Percentiles rank a stretch among this genome's conserved stretches.
phyloP scores from a whole-genome alignment of 2,329 filamentous ascomycete genomes.

The Fusarium ambrosium region DNA sequence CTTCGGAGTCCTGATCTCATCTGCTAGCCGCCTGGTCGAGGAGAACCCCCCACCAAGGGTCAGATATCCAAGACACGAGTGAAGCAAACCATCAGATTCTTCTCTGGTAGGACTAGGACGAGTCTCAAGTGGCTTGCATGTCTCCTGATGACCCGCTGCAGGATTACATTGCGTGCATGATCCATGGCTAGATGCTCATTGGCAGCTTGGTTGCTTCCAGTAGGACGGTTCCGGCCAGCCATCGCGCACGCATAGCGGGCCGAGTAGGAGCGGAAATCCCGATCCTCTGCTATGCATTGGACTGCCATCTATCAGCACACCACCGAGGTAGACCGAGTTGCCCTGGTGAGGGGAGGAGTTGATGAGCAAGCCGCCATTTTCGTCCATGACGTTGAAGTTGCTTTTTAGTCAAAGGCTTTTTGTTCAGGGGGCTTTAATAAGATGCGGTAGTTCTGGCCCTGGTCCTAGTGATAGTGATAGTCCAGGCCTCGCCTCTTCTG shows the following conservation, averaged over 20 bases:
- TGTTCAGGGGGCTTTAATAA: background rate
- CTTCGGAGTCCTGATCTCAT: background rate
- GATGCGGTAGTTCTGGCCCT: background rate
- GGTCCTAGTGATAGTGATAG: background rate
- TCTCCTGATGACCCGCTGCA: slow-evolving; percentile 17
- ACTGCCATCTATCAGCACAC: background rate
- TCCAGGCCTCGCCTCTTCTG: background rate
- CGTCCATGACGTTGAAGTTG: slow-evolving; percentile 1
- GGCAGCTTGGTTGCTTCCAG: slow-evolving; percentile 9
- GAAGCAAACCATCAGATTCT: background rate
- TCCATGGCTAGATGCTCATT: background rate
- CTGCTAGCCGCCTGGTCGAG: slow-evolving; percentile 5
- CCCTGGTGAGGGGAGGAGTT: background rate
- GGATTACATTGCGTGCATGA: slow-evolving; percentile 21
- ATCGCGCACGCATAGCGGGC: slow-evolving; percentile 1
- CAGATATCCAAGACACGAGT: background rate
- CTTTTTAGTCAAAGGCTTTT: slow-evolving; percentile 6
- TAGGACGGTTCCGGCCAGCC: background rate
- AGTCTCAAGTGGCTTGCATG: slow-evolving; percentile 21
- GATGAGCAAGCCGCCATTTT: background rate
- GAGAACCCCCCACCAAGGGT: background rate
- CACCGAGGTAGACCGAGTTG: background rate
- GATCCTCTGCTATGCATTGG: background rate
- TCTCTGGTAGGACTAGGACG: slow-evolving; percentile 1
- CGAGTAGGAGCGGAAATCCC: background rate